A percentile compares a stretch with the other conserved stretches of the same genome.
phyloP scores from a whole-genome alignment of 345 rosid genomes.

The Gossypium thurberi region DNA sequence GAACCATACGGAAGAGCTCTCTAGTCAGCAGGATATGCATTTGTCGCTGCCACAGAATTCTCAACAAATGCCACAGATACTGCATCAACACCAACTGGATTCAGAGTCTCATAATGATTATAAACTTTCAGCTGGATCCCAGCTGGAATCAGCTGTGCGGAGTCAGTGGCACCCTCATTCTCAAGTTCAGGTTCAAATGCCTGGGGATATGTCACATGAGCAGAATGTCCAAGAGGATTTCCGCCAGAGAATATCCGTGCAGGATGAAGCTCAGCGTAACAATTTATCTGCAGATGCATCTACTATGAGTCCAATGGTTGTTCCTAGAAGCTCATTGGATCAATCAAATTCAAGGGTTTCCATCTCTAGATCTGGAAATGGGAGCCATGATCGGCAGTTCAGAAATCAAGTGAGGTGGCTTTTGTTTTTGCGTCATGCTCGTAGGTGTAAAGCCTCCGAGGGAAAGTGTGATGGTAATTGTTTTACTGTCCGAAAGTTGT shows the following conservation, averaged over 20 bases:
- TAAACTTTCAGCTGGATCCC: constrained; percentile 41
- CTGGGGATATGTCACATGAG: constrained; percentile 46
- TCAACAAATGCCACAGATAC: constrained; percentile 54
- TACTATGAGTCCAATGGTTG: constrained; percentile 32
- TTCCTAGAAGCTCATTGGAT: constrained; percentile 39
- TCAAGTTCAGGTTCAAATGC: constrained; percentile 39
- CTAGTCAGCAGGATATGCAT: constrained; percentile 39
- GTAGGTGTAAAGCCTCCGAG: constrained; percentile 66
- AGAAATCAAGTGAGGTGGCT: constrained; percentile 82
- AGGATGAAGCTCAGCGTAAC: constrained; percentile 75
- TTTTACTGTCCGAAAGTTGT: constrained; percentile 49
- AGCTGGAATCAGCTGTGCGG: constrained; percentile 43
- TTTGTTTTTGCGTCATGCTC: constrained; percentile 82
- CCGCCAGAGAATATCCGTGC: constrained; percentile 57
- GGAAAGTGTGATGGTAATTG: constrained; percentile 82
- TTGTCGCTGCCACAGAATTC: constrained; percentile 44
- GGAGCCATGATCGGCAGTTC: constrained; percentile 47
- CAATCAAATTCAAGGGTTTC: constrained; percentile 36
- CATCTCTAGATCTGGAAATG: constrained; percentile 42
- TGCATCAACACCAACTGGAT: constrained; percentile 42
- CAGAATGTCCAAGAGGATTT: constrained; percentile 72
- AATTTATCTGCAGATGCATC: constrained; percentile 58
- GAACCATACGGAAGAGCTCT: constrained; percentile 44
- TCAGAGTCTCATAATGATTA: constrained; percentile 47
- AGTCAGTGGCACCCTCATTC: constrained; percentile 60